Percentiles rank a stretch among this genome's conserved stretches.
These are phyloP conservation scores for Sarocladium brachiariae DNA, from an alignment of 2,329 filamentous ascomycete genomes.

Conservation along the genomic window DNA sequence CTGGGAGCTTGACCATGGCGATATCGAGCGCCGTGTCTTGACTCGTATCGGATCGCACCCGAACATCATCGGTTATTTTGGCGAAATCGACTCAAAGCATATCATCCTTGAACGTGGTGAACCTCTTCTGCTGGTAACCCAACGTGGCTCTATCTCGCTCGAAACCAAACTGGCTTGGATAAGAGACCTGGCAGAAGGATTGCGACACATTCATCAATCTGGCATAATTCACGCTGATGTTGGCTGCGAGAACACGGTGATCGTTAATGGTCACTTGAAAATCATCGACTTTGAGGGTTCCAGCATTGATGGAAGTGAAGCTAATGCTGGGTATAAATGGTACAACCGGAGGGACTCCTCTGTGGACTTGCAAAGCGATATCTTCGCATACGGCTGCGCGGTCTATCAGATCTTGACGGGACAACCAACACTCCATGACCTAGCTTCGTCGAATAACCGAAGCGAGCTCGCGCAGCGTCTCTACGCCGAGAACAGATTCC, in stretches of 20 bases:
- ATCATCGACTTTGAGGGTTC: conserved; percentile 10
- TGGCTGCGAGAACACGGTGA: conserved; percentile 10
- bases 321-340: conserved; percentile 9
- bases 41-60: conserved; percentile 3
- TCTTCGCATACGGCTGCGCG: conserved; percentile 8
- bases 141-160: background rate
- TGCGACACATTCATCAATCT: conserved; percentile 3
- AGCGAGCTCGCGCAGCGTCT: background rate
- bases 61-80: conserved; percentile 7
- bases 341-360: conserved; percentile 4
- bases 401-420: conserved; percentile 8
- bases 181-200: background rate
- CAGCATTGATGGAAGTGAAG: conserved; percentile 4
- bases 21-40: conserved; percentile 5
- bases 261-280: background rate
- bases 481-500: background rate
- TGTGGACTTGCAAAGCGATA: conserved; percentile 5
- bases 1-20: background rate
- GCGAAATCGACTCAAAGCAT: background rate
- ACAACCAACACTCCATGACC: conserved; percentile 3
- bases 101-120: conserved; percentile 7
- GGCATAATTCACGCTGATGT: conserved; percentile 9
- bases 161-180: conserved; percentile 9
- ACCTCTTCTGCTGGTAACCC: background rate
- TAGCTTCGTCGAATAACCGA: background rate